A percentile compares a stretch with the other conserved stretches of the same genome.
These are phyloP conservation scores for Pseudogymnoascus sp. DNA, from an alignment of 2,329 filamentous ascomycete species.

Conservation along the genomic window DNA sequence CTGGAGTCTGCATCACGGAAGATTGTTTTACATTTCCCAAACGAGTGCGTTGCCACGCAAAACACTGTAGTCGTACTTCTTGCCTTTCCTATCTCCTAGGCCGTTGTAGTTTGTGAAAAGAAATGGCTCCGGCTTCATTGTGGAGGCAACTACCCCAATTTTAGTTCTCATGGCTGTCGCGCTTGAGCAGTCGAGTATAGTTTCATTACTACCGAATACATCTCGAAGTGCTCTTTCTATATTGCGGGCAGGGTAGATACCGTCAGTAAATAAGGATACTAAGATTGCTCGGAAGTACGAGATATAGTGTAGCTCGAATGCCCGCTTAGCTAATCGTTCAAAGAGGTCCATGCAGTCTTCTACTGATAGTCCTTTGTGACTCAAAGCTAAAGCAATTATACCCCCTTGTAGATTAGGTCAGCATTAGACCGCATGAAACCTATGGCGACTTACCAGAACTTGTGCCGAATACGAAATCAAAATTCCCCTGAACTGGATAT, in stretches of 20 bases:
- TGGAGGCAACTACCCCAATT: slow-evolving; percentile 19
- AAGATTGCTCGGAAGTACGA: slow-evolving; percentile 7
- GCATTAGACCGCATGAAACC: background rate
- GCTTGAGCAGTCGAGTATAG: slow-evolving; percentile 20
- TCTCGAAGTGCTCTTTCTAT: slow-evolving; percentile 19
- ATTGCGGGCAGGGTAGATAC: slow-evolving; percentile 19
- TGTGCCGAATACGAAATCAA: slow-evolving; percentile 21
- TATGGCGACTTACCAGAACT: slow-evolving; percentile 20
- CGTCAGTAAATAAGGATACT: slow-evolving; percentile 18
- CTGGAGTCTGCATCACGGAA: background rate
- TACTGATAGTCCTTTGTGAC: slow-evolving; percentile 15
- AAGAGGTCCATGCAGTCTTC: slow-evolving; percentile 17
- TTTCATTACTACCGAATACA: slow-evolving; percentile 16
- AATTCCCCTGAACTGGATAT: slow-evolving; percentile 19
- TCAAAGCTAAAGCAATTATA: slow-evolving; percentile 19
- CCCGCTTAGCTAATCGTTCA: slow-evolving; percentile 17
- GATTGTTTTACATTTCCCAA: slow-evolving; percentile 20
- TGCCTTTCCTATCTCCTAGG: slow-evolving; percentile 12
- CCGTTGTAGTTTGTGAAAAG: slow-evolving; percentile 25
- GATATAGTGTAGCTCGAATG: slow-evolving; percentile 15
- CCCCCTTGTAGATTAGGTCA: slow-evolving; percentile 16
- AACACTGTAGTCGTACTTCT: slow-evolving; percentile 17
- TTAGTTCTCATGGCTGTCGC: slow-evolving; percentile 18
- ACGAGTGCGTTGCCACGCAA: slow-evolving; percentile 16
- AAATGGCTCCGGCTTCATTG: slow-evolving; percentile 14